A percentile compares a stretch with the other conserved stretches of the same genome.
Evolutionary conservation across 768 basidiomycete genomes (phyloP).

Genomic region (Leccinellum rugosiceps): DNA sequence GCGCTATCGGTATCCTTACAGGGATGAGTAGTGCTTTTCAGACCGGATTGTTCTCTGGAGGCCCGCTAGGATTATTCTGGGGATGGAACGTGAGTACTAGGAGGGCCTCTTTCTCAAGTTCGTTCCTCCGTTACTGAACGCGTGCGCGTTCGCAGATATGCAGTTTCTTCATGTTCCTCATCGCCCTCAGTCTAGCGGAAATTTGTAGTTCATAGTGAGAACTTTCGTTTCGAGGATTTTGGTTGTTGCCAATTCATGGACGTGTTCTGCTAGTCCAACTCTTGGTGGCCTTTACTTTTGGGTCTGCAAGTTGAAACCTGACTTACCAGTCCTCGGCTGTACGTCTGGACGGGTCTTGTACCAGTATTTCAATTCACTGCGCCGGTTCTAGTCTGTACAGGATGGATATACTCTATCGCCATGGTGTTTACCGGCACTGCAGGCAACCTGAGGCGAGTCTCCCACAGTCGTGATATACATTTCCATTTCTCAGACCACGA

Average conservation of each 20-base stretch:
- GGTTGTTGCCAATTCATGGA: background rate
- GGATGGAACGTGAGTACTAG: conserved; percentile 53
- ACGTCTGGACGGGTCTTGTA: conserved; percentile 16
- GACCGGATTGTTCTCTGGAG: conserved; percentile 56
- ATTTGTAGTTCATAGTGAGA: conserved; percentile 57
- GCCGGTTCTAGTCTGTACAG: conserved; percentile 40
- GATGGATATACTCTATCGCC: conserved; percentile 59
- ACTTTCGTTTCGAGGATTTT: background rate
- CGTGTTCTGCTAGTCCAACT: conserved; percentile 40
- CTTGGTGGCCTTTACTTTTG: conserved; percentile 62
- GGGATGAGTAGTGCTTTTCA: conserved; percentile 62
- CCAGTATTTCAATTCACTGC: background rate
- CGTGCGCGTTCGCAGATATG: conserved; percentile 40
- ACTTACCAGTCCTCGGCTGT: conserved; percentile 52
- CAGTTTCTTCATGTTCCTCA: conserved; percentile 56
- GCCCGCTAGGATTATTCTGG: conserved; percentile 58
- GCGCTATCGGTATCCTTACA: conserved; percentile 57
- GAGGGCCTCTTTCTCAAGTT: background rate
- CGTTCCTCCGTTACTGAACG: background rate
- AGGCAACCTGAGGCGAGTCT: conserved; percentile 47
- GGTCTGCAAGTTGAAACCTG: conserved; percentile 60
- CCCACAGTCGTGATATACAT: background rate
- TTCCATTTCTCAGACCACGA: background rate
- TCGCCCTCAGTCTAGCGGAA: conserved; percentile 54
- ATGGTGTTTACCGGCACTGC: conserved; percentile 60